Conservation (phyloP, 768 basidiomycete genomes). For the Rhizopogon salebrosus region DNA sequence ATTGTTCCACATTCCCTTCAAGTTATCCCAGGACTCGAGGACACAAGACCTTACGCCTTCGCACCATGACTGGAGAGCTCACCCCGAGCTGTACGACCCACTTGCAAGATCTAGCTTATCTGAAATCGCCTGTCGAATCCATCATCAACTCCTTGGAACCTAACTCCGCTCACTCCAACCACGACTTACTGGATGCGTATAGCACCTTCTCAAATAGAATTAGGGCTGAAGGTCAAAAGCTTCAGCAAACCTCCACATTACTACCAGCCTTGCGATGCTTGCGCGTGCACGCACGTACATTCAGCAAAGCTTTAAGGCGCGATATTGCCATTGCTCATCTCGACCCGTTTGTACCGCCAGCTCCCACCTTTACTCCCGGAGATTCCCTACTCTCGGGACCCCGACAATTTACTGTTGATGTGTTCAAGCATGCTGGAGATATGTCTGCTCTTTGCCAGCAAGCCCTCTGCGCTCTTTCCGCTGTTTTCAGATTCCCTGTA, state of each 20-base stretch:
- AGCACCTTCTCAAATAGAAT: conserved; percentile 43
- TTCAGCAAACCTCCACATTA: not conserved
- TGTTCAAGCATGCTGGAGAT: conserved; percentile 36
- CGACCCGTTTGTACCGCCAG: conserved; percentile 24
- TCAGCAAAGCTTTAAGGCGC: conserved; percentile 42
- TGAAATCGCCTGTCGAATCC: conserved; percentile 42
- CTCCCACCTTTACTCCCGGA: conserved; percentile 5
- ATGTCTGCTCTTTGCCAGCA: conserved; percentile 44
- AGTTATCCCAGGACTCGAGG: not conserved
- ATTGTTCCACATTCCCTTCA: not conserved
- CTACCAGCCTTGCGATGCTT: conserved; percentile 27
- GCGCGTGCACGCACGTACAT: conserved; percentile 22
- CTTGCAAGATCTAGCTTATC: conserved; percentile 16
- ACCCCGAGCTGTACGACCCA: not conserved
- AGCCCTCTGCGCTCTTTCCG: conserved; percentile 46
- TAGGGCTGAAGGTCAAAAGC: conserved; percentile 13
- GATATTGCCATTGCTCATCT: conserved; percentile 44
- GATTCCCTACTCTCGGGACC: conserved; percentile 4
- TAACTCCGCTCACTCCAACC: conserved; percentile 33
- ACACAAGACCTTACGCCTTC: not conserved
- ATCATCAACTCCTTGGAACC: conserved; percentile 43
- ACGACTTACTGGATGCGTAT: conserved; percentile 63
- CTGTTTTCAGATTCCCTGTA: conserved; percentile 43
- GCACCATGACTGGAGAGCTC: not conserved
- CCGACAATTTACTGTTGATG: conserved; percentile 25